These are phyloP conservation scores for Dothistroma pini DNA, from an alignment of 2,329 filamentous ascomycete species.

Conservation along the genomic window DNA sequence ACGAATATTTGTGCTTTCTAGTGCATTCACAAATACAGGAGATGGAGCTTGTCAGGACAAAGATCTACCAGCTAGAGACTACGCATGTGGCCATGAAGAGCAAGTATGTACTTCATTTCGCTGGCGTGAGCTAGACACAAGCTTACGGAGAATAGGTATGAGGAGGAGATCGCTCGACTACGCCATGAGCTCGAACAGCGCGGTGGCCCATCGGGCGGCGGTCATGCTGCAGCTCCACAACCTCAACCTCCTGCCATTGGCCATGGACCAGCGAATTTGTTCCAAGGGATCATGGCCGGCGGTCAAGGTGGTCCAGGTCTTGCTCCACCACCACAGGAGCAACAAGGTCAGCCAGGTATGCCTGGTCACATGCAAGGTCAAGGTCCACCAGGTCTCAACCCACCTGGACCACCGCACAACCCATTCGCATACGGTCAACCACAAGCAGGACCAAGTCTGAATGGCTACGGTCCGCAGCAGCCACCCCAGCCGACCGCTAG, in stretches of 20 bases:
- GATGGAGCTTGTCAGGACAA: slow-evolving; percentile 89
- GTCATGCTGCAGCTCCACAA: slow-evolving; percentile 74
- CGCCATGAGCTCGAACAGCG: slow-evolving; percentile 80
- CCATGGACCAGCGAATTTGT: slow-evolving; percentile 83
- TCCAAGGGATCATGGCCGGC: slow-evolving; percentile 94
- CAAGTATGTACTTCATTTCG: slow-evolving; percentile 61
- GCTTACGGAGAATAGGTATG: slow-evolving; percentile 62
- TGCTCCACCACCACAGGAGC: slow-evolving; percentile 60
- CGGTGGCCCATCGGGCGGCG: slow-evolving; percentile 60
- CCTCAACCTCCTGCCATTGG: slow-evolving; percentile 82
- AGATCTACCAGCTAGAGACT: slow-evolving; percentile 90
- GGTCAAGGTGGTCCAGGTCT: slow-evolving; percentile 80
- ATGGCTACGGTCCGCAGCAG: slow-evolving; percentile 77
- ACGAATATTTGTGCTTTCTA: slow-evolving; percentile 40
- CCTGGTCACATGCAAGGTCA: slow-evolving; percentile 67
- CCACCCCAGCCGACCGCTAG: slow-evolving; percentile 81
- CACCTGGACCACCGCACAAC: slow-evolving; percentile 60
- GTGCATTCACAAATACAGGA: slow-evolving; percentile 89
- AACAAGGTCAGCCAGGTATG: slow-evolving; percentile 54
- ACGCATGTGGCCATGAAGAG: slow-evolving; percentile 82
- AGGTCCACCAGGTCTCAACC: slow-evolving; percentile 59
- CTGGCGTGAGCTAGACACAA: not conserved
- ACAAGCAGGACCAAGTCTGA: slow-evolving; percentile 53
- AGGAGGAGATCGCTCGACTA: slow-evolving; percentile 81
- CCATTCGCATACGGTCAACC: slow-evolving; percentile 61